Base-by-base conservation (phyloP, 768 basidiomycete species). In the Boletus bicolor region DNA sequence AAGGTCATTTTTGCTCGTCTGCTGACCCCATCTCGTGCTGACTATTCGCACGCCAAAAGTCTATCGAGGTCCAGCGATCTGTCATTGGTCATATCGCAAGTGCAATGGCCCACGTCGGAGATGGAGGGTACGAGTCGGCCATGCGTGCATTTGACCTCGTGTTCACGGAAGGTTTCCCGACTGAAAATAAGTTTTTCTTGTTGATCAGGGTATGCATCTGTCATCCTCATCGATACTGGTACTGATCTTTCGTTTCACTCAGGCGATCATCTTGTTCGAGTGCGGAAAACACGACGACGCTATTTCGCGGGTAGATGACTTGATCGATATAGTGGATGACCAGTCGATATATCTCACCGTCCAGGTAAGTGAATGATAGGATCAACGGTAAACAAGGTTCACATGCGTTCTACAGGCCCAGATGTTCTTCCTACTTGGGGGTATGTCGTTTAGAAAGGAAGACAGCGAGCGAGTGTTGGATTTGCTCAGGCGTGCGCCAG, bases 51-150 rank as follows among this genome's bases (percentile, higher is more conserved):
- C 10, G 1, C 1, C 17, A 46, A 24, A 24, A 60, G 62, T 64
- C 63, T n/a, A 32, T 55, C n/a, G 3, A 61, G 7, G 9, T 41
- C 15, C 52, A 44, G 9, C 35, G 10, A 26, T 64, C 62, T 1
- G 43, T 41, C 3, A 44, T 64, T 5, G 58, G 51, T 34, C 34
- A 64, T 32, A 41, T 64, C 10, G 62, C 62, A 7, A 3, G n/a
- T 2, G 47, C 57, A 5, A 44, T 64, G 4, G 49, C 58, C 1
- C 21, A 3, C 0, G 17, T 48, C 12, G 30, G 49, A 1, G 35
- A 44, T 17, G 62, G 49, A 7, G 50, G 60, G 4, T 6, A 37
- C 0, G 55, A 61, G 6, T 39, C 28, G 5, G 62, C 38, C 8
- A 44, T 51, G 28, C 28, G 44, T 17, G 9, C 15, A 12, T 56